Evolutionary conservation across 192 early-diverging fungal species (phyloP).

Genomic region (Glomus cerebriforme): DNA sequence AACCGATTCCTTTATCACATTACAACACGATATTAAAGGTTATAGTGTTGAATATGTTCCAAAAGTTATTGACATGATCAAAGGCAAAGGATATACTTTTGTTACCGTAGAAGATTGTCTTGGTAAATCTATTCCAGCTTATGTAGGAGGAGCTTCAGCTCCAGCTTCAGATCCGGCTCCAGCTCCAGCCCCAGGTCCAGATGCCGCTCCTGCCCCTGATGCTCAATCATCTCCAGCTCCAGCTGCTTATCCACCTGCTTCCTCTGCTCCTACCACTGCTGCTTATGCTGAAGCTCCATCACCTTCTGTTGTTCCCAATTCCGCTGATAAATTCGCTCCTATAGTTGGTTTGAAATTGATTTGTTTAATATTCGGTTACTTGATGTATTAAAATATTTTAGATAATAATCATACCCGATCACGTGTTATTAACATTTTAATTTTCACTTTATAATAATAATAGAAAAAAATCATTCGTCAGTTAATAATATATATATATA

Average conservation of each 20-base stretch:
- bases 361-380: too few species aligned
- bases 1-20: slow-evolving; percentile 38
- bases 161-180: neutral
- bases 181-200: neutral
- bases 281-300: too few species aligned
- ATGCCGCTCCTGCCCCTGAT: neutral
- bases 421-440: too few species aligned
- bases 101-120: slow-evolving; percentile 34
- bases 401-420: too few species aligned
- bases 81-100: slow-evolving; percentile 28
- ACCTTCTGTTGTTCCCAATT: too few species aligned
- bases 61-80: slow-evolving; percentile 30
- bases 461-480: too few species aligned
- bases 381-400: too few species aligned
- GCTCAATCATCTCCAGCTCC: neutral
- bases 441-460: too few species aligned
- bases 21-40: slow-evolving; percentile 47
- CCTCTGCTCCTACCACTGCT: too few species aligned
- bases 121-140: neutral
- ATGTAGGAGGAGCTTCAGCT: neutral
- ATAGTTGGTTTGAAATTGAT: too few species aligned
- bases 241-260: neutral
- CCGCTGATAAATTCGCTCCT: too few species aligned
- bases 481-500: too few species aligned
- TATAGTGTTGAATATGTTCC: slow-evolving; percentile 34